These are phyloP conservation scores for Yamadazyma phyllophila DNA, from an alignment of 805 yeast genomes.

Conservation along the genomic window DNA sequence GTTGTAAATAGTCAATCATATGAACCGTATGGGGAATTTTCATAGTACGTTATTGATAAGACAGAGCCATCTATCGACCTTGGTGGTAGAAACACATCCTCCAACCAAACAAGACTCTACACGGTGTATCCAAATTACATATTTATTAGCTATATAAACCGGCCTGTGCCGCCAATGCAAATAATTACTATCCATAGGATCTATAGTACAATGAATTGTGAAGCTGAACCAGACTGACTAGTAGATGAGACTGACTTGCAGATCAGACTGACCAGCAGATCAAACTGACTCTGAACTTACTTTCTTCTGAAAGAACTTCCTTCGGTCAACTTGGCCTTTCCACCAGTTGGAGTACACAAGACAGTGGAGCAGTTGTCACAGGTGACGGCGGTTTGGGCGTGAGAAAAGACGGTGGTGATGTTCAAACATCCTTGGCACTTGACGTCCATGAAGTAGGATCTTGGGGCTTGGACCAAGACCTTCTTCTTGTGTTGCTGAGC, in stretches of 20 bases:
- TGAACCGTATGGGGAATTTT: no score
- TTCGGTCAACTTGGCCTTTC: constrained; percentile 98
- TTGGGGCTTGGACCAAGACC: constrained; percentile 94
- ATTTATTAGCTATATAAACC: constrained; percentile 7
- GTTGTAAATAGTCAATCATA: constrained; percentile 8
- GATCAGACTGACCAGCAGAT: no score
- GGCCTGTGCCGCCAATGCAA: neutral
- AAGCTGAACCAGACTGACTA: no score
- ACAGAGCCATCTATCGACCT: no score
- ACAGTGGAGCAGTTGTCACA: constrained; percentile 98
- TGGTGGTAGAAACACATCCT: no score
- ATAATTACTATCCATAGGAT: neutral
- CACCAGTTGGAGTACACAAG: constrained; percentile 98
- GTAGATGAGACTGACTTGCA: no score
- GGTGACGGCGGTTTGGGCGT: constrained; percentile 99
- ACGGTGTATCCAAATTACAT: neutral
- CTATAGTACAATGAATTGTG: constrained; percentile 8
- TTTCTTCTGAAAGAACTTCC: constrained; percentile 99
- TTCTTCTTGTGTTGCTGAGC: constrained; percentile 95
- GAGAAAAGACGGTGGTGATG: constrained; percentile 99
- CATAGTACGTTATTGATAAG: no score
- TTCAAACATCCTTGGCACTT: constrained; percentile 99
- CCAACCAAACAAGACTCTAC: no score
- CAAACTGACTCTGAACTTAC: constrained; percentile 47
- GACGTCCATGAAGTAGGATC: constrained; percentile 99